phyloP scores from a whole-genome alignment of 1,284 basidiomycete species.

The Austroboletus novae-zelandiae region DNA sequence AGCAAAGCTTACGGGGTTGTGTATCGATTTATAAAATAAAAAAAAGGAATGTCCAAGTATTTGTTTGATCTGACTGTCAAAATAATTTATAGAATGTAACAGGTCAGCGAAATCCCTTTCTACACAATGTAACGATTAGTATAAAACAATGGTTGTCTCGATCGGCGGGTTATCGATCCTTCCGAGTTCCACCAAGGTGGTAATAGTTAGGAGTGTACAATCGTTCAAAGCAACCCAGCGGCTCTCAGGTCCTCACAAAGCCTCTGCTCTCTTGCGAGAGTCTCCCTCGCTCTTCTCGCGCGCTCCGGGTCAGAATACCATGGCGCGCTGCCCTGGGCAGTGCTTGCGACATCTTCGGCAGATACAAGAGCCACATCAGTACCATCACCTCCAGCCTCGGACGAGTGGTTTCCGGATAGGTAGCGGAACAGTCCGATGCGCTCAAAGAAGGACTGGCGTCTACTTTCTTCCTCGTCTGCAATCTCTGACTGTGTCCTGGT shows the following conservation, averaged over 20 bases:
- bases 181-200: conserved; percentile 3
- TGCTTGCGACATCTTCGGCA: not conserved
- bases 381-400: conserved; percentile 8
- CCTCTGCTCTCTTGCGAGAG: conserved; percentile 38
- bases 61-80: not conserved
- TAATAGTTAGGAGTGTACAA: conserved; percentile 1
- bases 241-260: conserved; percentile 59
- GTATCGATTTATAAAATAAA: not conserved
- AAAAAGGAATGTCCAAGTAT: not conserved
- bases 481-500: conserved; percentile 25
- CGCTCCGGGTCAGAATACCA: conserved; percentile 47
- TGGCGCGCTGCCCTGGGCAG: conserved; percentile 1
- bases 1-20: not conserved
- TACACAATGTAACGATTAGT: not conserved
- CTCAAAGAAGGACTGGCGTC: conserved; percentile 28
- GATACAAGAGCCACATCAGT: conserved; percentile 7
- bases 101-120: not conserved
- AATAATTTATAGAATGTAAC: conserved; percentile 14
- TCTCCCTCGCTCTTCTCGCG: conserved; percentile 43
- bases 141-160: conserved; percentile 10
- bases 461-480: conserved; percentile 22
- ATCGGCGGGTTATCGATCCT: not conserved
- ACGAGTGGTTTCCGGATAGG: conserved; percentile 7
- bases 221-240: conserved; percentile 58
- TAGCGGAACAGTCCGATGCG: conserved; percentile 26